Percentiles rank a stretch among this genome's conserved stretches.
Evolutionary conservation across 768 basidiomycete genomes (phyloP).

Genomic region (Pisolithus orientalis): DNA sequence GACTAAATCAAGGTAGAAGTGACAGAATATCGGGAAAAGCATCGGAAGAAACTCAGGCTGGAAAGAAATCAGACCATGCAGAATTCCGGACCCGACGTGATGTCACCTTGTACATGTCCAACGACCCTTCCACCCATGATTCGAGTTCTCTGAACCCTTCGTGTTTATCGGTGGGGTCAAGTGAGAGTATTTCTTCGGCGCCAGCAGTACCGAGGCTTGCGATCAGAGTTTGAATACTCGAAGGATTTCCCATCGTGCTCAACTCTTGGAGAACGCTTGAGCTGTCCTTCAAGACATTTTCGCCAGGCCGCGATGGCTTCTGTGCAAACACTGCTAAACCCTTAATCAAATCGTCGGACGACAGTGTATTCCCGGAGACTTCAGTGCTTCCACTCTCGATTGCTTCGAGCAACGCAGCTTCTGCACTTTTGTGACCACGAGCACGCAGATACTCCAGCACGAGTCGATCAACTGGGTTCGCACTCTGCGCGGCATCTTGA

Average conservation of each 20-base stretch:
- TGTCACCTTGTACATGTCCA: constrained; percentile 85
- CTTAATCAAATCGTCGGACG: constrained; percentile 49
- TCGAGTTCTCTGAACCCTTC: constrained; percentile 84
- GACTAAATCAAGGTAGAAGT: constrained; percentile 94
- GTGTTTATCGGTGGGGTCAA: constrained; percentile 80
- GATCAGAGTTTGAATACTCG: constrained; percentile 69
- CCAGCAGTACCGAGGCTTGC: constrained; percentile 74
- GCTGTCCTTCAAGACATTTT: constrained; percentile 66
- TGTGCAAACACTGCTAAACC: constrained; percentile 62
- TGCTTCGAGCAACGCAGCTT: constrained; percentile 36
- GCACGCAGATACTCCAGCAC: constrained; percentile 45
- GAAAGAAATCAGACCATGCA: constrained; percentile 10
- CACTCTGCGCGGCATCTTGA: constrained; percentile 17
- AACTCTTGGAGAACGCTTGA: constrained; percentile 62
- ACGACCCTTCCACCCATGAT: constrained; percentile 83
- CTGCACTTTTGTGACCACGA: constrained; percentile 41
- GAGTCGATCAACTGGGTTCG: constrained; percentile 31
- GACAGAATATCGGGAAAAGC: constrained; percentile 92
- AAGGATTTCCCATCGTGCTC: constrained; percentile 59
- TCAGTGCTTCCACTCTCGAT: constrained; percentile 28
- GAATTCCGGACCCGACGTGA: constrained; percentile 3
- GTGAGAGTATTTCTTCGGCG: constrained; percentile 73
- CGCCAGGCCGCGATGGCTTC: constrained; percentile 58
- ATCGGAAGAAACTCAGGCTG: constrained; percentile 93
- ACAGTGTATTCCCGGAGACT: constrained; percentile 33